A percentile compares a stretch with the other conserved stretches of the same genome.
Conservation (phyloP, 2,329 filamentous ascomycete genomes). For the Sporothrix curviconia region DNA sequence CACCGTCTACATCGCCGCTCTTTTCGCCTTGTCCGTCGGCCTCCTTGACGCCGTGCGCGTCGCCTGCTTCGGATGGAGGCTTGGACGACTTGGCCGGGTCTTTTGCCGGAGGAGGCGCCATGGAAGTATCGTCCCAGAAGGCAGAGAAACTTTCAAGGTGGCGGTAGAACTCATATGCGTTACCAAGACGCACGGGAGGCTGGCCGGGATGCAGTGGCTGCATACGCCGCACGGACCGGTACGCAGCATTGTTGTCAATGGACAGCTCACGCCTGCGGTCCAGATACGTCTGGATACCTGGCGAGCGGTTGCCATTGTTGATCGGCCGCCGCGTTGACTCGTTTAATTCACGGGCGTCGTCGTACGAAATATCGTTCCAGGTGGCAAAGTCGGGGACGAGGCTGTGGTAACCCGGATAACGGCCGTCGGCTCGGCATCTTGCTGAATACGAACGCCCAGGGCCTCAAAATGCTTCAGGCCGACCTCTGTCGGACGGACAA, state of each 20-base stretch:
- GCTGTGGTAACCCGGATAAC: constrained; percentile 44
- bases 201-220: constrained; percentile 44
- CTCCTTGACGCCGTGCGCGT: neutral
- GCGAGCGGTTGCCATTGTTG: constrained; percentile 48
- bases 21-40: constrained; percentile 8
- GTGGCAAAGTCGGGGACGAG: constrained; percentile 47
- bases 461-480: constrained; percentile 47
- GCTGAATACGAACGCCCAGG: constrained; percentile 49
- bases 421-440: constrained; percentile 41
- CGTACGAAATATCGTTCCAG: constrained; percentile 44
- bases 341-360: constrained; percentile 44
- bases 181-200: constrained; percentile 50
- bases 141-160: constrained; percentile 52
- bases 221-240: constrained; percentile 55
- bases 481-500: constrained; percentile 47
- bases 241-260: constrained; percentile 51
- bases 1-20: constrained; percentile 11
- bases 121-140: constrained; percentile 56
- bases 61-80: neutral
- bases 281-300: constrained; percentile 51
- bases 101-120: constrained; percentile 33
- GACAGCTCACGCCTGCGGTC: constrained; percentile 54
- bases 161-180: constrained; percentile 60
- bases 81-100: constrained; percentile 1
- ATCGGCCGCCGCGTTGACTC: constrained; percentile 42